Evolutionary conservation across 352 stramenopile genomes (phyloP).

Genomic region (Globisporangium cederbergense): DNA sequence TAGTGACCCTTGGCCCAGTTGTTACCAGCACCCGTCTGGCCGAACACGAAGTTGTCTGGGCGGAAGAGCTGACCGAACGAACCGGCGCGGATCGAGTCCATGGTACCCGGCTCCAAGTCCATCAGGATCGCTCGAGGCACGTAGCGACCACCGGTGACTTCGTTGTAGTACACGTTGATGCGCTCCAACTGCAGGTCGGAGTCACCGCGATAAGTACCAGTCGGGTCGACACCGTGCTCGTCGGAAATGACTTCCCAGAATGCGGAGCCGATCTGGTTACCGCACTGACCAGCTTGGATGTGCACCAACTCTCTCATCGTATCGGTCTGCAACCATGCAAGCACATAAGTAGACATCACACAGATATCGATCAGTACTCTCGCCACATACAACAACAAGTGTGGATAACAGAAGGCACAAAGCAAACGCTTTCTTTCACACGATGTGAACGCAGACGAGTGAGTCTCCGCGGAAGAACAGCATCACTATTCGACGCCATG

Average conservation of each 20-base stretch:
- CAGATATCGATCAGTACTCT: no score
- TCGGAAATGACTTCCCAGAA: constrained; percentile 98
- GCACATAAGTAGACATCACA: no score
- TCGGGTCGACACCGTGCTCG: constrained; percentile 94
- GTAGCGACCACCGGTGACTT: constrained; percentile 96
- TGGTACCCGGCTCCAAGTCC: constrained; percentile 98
- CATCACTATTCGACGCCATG: no score
- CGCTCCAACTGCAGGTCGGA: constrained; percentile 96
- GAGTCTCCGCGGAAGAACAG: no score
- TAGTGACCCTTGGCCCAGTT: constrained; percentile 95
- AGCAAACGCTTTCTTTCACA: no score
- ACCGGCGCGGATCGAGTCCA: constrained; percentile 97
- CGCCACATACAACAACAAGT: no score
- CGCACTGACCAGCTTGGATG: constrained; percentile 97
- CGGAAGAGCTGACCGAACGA: constrained; percentile 97
- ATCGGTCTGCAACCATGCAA: constrained; percentile 38
- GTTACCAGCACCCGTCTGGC: constrained; percentile 97
- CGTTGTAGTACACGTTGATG: constrained; percentile 99
- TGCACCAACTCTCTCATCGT: constrained; percentile 97
- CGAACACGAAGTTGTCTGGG: constrained; percentile 99
- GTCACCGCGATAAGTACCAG: constrained; percentile 93
- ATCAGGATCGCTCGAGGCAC: constrained; percentile 98
- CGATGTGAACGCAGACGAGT: no score
- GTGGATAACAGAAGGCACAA: no score
- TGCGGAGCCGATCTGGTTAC: constrained; percentile 98